Percentiles rank a stretch among this genome's conserved stretches.
These are phyloP conservation scores for Centaurea solstitialis DNA, from an alignment of 129 eudicot genomes.

Conservation along the genomic window DNA sequence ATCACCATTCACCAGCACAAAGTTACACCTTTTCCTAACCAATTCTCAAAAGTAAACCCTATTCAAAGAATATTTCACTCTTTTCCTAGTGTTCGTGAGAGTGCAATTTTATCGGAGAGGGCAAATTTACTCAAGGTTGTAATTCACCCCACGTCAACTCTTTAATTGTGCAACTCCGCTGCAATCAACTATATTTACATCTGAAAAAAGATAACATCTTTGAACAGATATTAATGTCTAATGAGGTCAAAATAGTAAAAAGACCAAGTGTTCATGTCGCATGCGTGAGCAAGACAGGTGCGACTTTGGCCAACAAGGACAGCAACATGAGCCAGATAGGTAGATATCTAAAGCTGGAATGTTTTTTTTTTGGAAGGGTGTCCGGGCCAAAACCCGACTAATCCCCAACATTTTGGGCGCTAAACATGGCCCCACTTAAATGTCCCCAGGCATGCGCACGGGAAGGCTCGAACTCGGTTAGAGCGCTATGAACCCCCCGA, in stretches of 20 bases:
- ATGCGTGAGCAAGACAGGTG: background rate
- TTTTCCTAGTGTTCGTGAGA: background rate
- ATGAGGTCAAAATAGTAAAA: background rate
- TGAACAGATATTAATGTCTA: background rate
- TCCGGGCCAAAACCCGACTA: no score
- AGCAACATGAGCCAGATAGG: background rate
- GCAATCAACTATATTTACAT: background rate
- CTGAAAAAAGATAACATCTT: background rate
- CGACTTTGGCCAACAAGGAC: background rate
- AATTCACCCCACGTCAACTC: background rate
- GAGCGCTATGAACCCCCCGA: no score
- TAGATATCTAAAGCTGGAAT: background rate
- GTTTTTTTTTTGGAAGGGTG: no score
- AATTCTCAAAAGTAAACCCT: background rate
- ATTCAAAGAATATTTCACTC: background rate
- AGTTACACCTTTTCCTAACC: background rate
- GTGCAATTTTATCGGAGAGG: conserved; percentile 40
- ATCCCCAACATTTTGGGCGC: no score
- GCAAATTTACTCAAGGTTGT: conserved; percentile 5
- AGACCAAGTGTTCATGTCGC: background rate
- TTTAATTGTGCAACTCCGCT: background rate
- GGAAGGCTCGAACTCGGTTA: no score
- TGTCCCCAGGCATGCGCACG: no score
- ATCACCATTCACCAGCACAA: background rate
- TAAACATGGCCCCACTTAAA: no score